These are phyloP conservation scores for Canna indica DNA, from an alignment of 176 grass and related monocot genomes.

Conservation along the genomic window DNA sequence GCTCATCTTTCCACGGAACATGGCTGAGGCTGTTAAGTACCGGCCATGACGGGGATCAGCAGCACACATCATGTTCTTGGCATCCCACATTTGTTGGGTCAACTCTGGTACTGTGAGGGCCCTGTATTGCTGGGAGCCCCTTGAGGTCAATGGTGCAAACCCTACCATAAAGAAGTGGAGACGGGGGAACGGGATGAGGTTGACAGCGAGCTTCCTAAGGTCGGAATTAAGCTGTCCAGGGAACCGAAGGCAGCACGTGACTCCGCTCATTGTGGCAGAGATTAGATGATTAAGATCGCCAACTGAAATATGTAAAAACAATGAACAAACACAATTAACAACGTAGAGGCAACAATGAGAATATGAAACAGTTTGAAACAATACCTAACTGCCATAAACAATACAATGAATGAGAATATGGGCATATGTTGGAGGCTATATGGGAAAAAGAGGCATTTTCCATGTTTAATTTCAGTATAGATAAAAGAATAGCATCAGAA, in stretches of 20 bases:
- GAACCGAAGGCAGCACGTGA: constrained; percentile 2
- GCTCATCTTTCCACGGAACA: constrained; percentile 22
- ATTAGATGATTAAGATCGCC: constrained; percentile 2
- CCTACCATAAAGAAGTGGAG: constrained; percentile 16
- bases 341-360: not conserved
- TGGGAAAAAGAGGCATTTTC: not conserved
- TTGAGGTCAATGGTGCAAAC: constrained; percentile 15
- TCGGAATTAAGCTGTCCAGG: constrained; percentile 5
- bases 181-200: constrained; percentile 9
- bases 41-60: constrained; percentile 17
- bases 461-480: not conserved
- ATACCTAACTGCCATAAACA: not conserved
- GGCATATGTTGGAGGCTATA: not conserved
- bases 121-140: constrained; percentile 7
- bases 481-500: not conserved
- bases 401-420: too few species aligned
- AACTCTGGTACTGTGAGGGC: constrained; percentile 10
- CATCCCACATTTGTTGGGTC: constrained; percentile 20
- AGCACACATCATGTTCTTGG: constrained; percentile 24
- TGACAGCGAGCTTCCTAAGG: constrained; percentile 11
- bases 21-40: constrained; percentile 11
- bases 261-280: constrained; percentile 5
- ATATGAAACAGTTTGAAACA: not conserved
- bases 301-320: not conserved
- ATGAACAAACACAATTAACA: not conserved